Percentiles rank a stretch among this genome's conserved stretches.
phyloP scores from a whole-genome alignment of 2,329 filamentous ascomycete genomes.

The Epichloe festucae region DNA sequence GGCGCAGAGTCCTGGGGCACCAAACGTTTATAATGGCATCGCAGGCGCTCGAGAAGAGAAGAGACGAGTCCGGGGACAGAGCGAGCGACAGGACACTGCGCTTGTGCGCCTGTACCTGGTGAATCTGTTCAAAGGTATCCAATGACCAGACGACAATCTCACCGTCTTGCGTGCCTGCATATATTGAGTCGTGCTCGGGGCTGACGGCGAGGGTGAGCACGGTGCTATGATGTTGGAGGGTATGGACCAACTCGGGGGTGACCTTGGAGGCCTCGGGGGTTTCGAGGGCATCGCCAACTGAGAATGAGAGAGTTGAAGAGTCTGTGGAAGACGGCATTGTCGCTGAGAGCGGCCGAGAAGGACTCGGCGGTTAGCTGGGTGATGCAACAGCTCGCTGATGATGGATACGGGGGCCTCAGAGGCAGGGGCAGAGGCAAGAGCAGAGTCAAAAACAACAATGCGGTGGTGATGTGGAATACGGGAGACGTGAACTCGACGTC shows the following conservation, averaged over 20 bases:
- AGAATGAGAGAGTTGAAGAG: constrained; percentile 3
- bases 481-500: not conserved
- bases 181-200: constrained; percentile 64
- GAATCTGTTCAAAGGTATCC: constrained; percentile 69
- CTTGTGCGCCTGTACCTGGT: constrained; percentile 75
- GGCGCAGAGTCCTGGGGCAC: constrained; percentile 62
- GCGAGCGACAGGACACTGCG: constrained; percentile 80
- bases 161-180: constrained; percentile 83
- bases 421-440: too few species aligned
- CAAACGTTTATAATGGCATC: constrained; percentile 93
- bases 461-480: not conserved
- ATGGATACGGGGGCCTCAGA: not conserved
- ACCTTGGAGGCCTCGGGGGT: constrained; percentile 8
- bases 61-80: constrained; percentile 58
- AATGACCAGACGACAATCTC: constrained; percentile 89
- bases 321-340: not conserved
- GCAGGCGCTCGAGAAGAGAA: constrained; percentile 85
- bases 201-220: constrained; percentile 76
- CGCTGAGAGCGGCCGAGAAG: not conserved
- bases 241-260: constrained; percentile 56
- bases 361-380: constrained; percentile 1
- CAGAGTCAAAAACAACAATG: too few species aligned
- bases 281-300: constrained; percentile 8
- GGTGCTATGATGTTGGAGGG: constrained; percentile 62
- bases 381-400: too few species aligned